Conservation (phyloP, 371 early-diverging fungal genomes). For the Funneliformis caledonium region DNA sequence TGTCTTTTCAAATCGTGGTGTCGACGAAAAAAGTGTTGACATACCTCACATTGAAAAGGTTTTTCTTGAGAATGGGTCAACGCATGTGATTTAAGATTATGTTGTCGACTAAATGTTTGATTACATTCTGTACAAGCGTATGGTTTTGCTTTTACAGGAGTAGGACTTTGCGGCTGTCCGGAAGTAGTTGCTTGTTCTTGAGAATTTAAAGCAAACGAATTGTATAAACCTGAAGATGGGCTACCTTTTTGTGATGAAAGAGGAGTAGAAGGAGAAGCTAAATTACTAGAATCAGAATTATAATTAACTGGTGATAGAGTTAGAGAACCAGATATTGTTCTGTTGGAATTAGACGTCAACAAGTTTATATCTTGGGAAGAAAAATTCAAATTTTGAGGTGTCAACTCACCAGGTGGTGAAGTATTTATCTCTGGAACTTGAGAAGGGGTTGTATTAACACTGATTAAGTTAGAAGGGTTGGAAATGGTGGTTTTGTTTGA, state of each 20-base stretch:
- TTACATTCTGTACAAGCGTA: conserved; percentile 53
- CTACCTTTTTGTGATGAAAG: neutral
- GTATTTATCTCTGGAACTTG: neutral
- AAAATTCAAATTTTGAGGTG: conserved; percentile 4
- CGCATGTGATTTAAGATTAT: conserved; percentile 83
- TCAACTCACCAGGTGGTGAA: neutral
- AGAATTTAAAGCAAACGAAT: conserved; percentile 23
- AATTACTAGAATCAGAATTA: neutral
- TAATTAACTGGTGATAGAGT: neutral
- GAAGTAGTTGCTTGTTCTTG: neutral
- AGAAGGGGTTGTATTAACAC: neutral
- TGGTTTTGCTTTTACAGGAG: conserved; percentile 12
- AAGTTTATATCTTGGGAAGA: neutral
- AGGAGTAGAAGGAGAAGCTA: conserved; percentile 26
- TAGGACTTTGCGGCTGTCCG: neutral
- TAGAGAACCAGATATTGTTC: neutral
- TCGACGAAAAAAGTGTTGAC: conserved; percentile 67
- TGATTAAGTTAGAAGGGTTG: neutral
- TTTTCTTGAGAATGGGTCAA: conserved; percentile 77
- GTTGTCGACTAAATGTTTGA: conserved; percentile 79
- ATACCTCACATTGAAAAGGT: conserved; percentile 70
- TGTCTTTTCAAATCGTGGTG: conserved; percentile 87
- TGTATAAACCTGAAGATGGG: conserved; percentile 15
- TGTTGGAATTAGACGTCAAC: neutral
- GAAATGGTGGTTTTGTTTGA: neutral